These are phyloP conservation scores for Strobilomyces confusus DNA, from an alignment of 768 basidiomycete species.

Conservation along the genomic window DNA sequence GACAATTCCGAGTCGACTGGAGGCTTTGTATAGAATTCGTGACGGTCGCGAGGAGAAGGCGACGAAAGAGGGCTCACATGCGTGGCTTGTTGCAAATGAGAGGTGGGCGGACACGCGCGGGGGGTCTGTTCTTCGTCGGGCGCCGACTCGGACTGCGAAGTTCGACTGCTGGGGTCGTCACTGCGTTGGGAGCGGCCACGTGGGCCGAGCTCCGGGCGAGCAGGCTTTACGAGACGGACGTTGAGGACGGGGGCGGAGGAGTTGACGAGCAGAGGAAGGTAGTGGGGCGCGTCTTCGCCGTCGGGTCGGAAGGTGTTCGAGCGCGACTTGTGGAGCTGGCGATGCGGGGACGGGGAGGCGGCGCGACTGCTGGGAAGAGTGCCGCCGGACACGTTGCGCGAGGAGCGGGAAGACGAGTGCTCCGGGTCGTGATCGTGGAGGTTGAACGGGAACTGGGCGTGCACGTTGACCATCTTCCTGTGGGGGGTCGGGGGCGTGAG, in stretches of 20 bases:
- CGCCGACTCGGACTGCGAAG: not conserved
- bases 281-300: constrained; percentile 12
- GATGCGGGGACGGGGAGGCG: constrained; percentile 19
- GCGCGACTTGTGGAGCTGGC: constrained; percentile 18
- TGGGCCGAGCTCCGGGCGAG: constrained; percentile 3
- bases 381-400: constrained; percentile 34
- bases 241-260: constrained; percentile 14
- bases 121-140: constrained; percentile 2
- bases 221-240: constrained; percentile 23
- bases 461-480: constrained; percentile 72
- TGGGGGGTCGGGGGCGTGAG: not conserved
- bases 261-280: constrained; percentile 4
- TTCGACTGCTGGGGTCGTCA: constrained; percentile 10
- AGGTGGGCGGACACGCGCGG: not conserved
- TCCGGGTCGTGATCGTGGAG: constrained; percentile 33
- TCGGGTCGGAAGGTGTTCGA: constrained; percentile 21
- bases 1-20: constrained; percentile 10
- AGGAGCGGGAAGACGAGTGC: constrained; percentile 25
- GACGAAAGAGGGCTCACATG: constrained; percentile 14
- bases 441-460: constrained; percentile 58
- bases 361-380: constrained; percentile 20
- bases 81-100: constrained; percentile 1
- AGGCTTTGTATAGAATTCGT: constrained; percentile 13
- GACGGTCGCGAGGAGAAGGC: not conserved
- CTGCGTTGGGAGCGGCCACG: constrained; percentile 24